Conservation (phyloP, 2,329 filamentous ascomycete species). For the Diaporthe helianthi region DNA sequence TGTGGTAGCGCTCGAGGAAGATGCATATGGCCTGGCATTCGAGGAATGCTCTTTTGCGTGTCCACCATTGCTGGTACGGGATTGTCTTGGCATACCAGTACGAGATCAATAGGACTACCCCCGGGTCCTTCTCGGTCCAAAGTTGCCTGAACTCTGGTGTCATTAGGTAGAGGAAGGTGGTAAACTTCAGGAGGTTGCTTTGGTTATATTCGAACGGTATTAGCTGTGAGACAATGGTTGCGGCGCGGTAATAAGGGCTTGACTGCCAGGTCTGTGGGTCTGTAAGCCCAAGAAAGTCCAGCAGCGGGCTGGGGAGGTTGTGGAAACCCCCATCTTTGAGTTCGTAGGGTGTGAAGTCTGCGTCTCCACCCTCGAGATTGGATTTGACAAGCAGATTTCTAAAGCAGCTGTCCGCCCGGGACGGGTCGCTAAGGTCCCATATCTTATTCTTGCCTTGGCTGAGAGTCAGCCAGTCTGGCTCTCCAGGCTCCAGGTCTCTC, state of each 20-base stretch:
- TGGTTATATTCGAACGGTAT: conserved; percentile 46
- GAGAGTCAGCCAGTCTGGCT: conserved; percentile 66
- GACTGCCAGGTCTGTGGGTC: conserved; percentile 35
- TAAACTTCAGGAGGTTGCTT: conserved; percentile 52
- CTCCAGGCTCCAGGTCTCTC: conserved; percentile 47
- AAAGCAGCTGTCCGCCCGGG: conserved; percentile 41
- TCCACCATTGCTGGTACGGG: conserved; percentile 53
- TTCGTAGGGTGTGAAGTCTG: conserved; percentile 33
- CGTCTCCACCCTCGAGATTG: not conserved
- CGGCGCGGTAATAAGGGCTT: conserved; percentile 46
- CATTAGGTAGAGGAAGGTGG: conserved; percentile 56
- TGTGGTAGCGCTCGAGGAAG: conserved; percentile 42
- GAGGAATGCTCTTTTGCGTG: conserved; percentile 51
- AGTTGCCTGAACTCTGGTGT: conserved; percentile 51
- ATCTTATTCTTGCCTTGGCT: conserved; percentile 62
- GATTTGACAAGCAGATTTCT: conserved; percentile 35
- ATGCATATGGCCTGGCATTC: conserved; percentile 58
- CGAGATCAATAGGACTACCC: conserved; percentile 60
- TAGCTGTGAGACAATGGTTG: conserved; percentile 48
- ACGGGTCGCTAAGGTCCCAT: conserved; percentile 58
- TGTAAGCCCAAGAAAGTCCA: conserved; percentile 40
- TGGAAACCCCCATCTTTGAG: conserved; percentile 30
- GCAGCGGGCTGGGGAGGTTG: conserved; percentile 45
- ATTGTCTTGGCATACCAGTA: conserved; percentile 63
- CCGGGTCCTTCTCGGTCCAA: conserved; percentile 57